Evolutionary conservation across 768 basidiomycete species (phyloP).

Genomic region (Naganishia vaughanmartiniae): DNA sequence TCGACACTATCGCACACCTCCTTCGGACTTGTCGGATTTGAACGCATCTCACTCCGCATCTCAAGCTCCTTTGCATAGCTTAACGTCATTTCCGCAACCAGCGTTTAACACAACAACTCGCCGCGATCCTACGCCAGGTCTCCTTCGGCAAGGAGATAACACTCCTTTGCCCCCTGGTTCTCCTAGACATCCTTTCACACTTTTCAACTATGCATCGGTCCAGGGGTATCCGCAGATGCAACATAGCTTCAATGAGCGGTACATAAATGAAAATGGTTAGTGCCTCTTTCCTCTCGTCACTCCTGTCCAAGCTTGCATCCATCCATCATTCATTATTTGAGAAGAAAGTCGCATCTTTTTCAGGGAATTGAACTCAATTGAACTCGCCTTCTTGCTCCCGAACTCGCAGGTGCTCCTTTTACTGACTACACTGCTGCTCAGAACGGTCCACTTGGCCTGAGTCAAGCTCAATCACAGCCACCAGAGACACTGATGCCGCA

Average conservation of each 20-base stretch:
- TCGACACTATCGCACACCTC: background rate
- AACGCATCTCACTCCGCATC: slow-evolving; percentile 1
- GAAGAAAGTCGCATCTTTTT: too few relatives aligned
- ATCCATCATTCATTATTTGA: too few relatives aligned
- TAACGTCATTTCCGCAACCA: background rate
- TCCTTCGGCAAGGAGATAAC: background rate
- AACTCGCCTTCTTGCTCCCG: background rate
- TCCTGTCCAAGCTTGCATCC: background rate
- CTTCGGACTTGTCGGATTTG: background rate
- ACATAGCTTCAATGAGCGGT: background rate
- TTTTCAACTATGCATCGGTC: background rate
- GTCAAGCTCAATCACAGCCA: background rate
- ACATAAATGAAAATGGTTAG: background rate
- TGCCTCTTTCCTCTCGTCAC: background rate
- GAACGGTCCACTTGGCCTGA: background rate
- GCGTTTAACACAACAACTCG: background rate
- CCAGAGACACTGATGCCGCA: background rate
- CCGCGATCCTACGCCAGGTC: background rate
- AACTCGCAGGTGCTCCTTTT: background rate
- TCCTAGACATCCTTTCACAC: slow-evolving; percentile 13
- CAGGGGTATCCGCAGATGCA: background rate
- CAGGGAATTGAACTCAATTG: too few relatives aligned
- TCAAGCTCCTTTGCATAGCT: background rate
- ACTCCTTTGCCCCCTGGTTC: slow-evolving; percentile 13
- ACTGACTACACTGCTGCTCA: background rate